These are phyloP conservation scores for Scedosporium minutisporum DNA, from an alignment of 2,329 filamentous ascomycete species.

Conservation along the genomic window DNA sequence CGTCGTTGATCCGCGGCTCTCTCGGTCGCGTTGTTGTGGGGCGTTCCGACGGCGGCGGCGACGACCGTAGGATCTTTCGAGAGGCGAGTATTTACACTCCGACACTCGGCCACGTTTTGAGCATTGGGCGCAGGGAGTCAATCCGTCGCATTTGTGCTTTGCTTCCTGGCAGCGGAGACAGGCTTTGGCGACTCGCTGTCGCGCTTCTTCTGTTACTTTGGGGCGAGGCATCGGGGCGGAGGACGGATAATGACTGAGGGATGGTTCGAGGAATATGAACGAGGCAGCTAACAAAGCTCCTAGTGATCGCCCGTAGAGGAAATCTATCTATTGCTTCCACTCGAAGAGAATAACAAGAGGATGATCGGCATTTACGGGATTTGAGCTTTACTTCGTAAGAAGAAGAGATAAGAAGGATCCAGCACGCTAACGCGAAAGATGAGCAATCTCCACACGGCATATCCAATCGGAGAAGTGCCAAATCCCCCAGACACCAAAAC, in stretches of 20 bases:
- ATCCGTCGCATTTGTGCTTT: background rate
- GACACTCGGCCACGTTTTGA: background rate
- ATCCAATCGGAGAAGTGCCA: too few relatives aligned
- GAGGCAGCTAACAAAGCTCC: too few relatives aligned
- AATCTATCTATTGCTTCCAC: too few relatives aligned
- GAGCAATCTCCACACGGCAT: too few relatives aligned
- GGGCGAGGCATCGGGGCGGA: background rate
- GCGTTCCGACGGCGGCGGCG: background rate
- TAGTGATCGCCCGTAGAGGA: too few relatives aligned
- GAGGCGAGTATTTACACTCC: background rate
- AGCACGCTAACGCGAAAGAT: too few relatives aligned
- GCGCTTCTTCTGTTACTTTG: background rate
- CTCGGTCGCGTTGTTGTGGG: background rate
- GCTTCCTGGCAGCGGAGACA: slow-evolving; percentile 1
- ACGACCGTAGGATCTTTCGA: background rate
- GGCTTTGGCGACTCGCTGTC: background rate
- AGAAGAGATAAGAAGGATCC: too few relatives aligned
- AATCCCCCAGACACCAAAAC: too few relatives aligned
- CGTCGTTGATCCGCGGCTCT: background rate
- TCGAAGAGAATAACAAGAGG: too few relatives aligned
- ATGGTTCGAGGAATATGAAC: background rate
- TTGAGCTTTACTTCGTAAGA: too few relatives aligned
- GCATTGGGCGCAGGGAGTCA: background rate
- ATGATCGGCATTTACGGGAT: too few relatives aligned
- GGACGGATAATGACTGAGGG: background rate